phyloP scores from a whole-genome alignment of 345 rosid species.

The Pistacia vera region DNA sequence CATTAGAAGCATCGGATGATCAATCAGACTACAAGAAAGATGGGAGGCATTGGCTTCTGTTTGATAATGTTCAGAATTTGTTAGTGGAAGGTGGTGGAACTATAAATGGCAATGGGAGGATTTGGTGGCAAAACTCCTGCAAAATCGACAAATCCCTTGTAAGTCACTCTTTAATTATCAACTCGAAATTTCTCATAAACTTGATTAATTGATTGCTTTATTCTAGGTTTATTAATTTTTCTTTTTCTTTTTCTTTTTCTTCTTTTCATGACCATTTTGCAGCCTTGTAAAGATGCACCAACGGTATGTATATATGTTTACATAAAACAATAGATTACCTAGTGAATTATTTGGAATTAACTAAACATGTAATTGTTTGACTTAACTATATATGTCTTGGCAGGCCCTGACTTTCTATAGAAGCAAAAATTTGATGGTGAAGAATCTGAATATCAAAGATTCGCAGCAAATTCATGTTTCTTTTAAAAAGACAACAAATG shows the following conservation, averaged over 20 bases:
- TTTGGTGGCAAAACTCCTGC: conserved; percentile 94
- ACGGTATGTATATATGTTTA: conserved; percentile 50
- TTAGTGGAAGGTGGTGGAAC: conserved; percentile 64
- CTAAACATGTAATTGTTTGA: not conserved
- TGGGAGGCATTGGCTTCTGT: conserved; percentile 58
- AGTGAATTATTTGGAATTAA: not conserved
- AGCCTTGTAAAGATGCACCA: conserved; percentile 86
- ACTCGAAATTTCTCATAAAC: not conserved
- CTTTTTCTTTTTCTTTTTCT: not conserved
- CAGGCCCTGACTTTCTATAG: conserved; percentile 78
- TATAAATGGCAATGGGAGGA: conserved; percentile 75
- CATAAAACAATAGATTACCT: too few relatives aligned
- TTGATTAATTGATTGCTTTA: not conserved
- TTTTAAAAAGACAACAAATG: conserved; percentile 50
- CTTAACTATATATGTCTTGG: not conserved
- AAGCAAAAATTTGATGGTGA: conserved; percentile 48
- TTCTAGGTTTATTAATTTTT: not conserved
- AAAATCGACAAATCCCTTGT: conserved; percentile 68
- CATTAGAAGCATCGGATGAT: conserved; percentile 57
- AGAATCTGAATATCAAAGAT: conserved; percentile 54
- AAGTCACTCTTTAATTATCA: conserved; percentile 15
- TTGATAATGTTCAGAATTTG: conserved; percentile 48
- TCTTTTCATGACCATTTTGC: conserved; percentile 25
- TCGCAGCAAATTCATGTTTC: conserved; percentile 77
- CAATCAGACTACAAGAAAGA: conserved; percentile 57